Evolutionary conservation across 2,329 filamentous ascomycete genomes (phyloP).

Genomic region (Curvularia sp.): DNA sequence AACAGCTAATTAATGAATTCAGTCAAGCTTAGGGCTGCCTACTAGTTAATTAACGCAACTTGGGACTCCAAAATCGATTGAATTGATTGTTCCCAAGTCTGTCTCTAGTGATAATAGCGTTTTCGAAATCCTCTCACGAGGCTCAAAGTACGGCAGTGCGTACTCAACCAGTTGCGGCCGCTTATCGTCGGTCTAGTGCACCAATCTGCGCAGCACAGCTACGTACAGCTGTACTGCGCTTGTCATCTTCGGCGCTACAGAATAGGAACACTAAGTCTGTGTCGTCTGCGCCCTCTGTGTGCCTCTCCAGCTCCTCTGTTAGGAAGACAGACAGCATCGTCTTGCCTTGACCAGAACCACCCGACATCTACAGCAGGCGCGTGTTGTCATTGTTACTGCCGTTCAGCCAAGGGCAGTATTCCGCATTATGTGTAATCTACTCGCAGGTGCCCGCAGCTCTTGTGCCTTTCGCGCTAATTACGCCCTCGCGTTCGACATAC

Average conservation of each 20-base stretch:
- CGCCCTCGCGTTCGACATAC: slow-evolving; percentile 16
- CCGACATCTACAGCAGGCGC: slow-evolving; percentile 36
- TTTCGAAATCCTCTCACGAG: not conserved
- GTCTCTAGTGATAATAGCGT: too few relatives aligned
- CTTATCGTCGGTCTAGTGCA: not conserved
- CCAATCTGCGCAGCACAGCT: not conserved
- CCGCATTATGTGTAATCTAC: slow-evolving; percentile 33
- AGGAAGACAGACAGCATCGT: slow-evolving; percentile 44
- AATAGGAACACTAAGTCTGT: slow-evolving; percentile 25
- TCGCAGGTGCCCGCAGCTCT: slow-evolving; percentile 34
- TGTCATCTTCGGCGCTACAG: slow-evolving; percentile 34
- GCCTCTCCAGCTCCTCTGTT: slow-evolving; percentile 31
- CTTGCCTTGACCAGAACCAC: slow-evolving; percentile 42
- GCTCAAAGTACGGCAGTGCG: not conserved
- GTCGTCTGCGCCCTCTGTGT: not conserved
- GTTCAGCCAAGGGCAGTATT: slow-evolving; percentile 24
- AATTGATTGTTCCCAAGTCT: too few relatives aligned
- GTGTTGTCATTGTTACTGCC: not conserved
- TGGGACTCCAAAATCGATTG: too few relatives aligned
- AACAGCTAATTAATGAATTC: too few relatives aligned
- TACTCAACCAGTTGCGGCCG: not conserved
- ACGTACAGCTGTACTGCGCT: not conserved
- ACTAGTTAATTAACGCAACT: too few relatives aligned
- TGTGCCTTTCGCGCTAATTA: slow-evolving; percentile 19
- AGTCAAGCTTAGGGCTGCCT: too few relatives aligned